phyloP scores from a whole-genome alignment of 2,329 filamentous ascomycete genomes.

The Neopestalotiopsis sp. region DNA sequence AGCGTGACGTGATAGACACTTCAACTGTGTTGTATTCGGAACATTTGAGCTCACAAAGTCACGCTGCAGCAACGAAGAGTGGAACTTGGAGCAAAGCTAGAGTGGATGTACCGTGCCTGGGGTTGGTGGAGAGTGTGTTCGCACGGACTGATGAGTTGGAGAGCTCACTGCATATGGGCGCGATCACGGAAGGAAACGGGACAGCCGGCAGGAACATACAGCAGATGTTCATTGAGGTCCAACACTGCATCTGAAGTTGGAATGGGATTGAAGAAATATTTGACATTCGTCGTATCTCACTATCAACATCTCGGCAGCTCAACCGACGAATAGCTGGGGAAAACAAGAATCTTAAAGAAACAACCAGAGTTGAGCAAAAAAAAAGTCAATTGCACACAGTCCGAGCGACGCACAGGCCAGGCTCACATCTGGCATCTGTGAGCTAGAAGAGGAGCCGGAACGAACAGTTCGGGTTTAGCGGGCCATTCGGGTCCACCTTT shows the following conservation, averaged over 20 bases:
- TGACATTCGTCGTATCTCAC: not conserved
- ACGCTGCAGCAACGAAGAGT: not conserved
- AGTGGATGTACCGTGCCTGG: not conserved
- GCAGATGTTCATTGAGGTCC: not conserved
- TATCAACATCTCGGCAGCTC: not conserved
- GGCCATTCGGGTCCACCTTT: constrained; percentile 8
- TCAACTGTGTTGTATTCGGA: not conserved
- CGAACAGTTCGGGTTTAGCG: constrained; percentile 18
- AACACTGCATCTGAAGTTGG: not conserved
- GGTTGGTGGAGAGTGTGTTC: not conserved
- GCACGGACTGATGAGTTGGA: not conserved
- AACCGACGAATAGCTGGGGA: not conserved
- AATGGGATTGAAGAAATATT: not conserved
- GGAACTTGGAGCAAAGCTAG: not conserved
- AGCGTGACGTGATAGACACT: not conserved
- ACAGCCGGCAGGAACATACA: not conserved
- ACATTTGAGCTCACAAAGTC: not conserved
- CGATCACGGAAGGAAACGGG: not conserved
- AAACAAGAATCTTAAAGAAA: not conserved
- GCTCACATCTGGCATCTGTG: not conserved
- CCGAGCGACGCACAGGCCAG: not conserved
- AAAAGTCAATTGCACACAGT: constrained; percentile 5
- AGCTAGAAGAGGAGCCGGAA: constrained; percentile 15
- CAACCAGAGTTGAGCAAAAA: not conserved
- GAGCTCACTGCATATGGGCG: not conserved